Evolutionary conservation across 2,329 filamentous ascomycete species (phyloP), one percentile per base, ranked within the genome.

Genomic region (Aspergillus cejpii): DNA sequence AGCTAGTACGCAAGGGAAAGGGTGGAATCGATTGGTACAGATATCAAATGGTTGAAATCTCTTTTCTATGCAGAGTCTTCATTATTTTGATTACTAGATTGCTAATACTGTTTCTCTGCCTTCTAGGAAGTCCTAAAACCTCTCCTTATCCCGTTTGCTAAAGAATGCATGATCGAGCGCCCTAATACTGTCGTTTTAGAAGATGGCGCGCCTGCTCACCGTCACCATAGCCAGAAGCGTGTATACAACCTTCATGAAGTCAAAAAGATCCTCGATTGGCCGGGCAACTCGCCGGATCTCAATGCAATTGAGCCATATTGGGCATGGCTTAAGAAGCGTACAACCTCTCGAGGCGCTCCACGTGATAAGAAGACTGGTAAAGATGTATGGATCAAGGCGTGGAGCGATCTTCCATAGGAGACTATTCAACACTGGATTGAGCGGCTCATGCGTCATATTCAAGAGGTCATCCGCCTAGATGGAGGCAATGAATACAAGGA

Each of bases 361-460:
- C 39, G 41, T 15, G 29, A 17, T 14, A 14, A 28, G 11, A 23
- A 7, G 20, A 37, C 45, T 20, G 31, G 28, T 1, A 26, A 26
- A 19, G 31, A 41, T n/a, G 23, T 15, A n/a, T 55, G 43, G 44
- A 21, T 31, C 6, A n/a, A 42, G 17, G 8, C 1, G 8, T 54
- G 38, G 48, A 24, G 49, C 15, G 38, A 52, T 19, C 37, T 55
- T 1, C 23, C 27, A 27, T 41, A 54, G 28, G 10, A 28, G n/a
- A 42, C 27, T 17, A 54, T 55, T 33, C 38, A 55, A 28, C 6
- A 5, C 23, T 55, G 48, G 42, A 54, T 55, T 46, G 38, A 55
- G 27, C 7, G 39, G 4, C 55, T 55, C 31, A 17, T 29, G 17
- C 24, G 34, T 20, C 37, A 53, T 47, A 43, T 51, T 15, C 27